Conservation (phyloP, 1,139 yeast genomes). For the Kazachstania sp. region DNA sequence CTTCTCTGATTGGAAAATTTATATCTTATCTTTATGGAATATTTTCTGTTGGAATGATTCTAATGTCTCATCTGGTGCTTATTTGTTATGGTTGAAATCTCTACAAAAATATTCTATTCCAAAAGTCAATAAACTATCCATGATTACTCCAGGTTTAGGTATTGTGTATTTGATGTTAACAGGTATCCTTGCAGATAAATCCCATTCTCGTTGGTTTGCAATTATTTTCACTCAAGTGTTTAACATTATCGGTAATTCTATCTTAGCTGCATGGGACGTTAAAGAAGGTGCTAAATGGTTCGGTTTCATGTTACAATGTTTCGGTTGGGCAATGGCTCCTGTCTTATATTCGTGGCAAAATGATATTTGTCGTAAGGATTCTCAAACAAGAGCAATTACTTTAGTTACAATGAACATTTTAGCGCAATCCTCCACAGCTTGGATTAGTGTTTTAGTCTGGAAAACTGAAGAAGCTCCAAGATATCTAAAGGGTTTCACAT, state of each 20-base stretch:
- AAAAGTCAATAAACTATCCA: conserved; percentile 36
- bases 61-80: conserved; percentile 44
- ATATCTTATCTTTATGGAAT: conserved; percentile 44
- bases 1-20: conserved; percentile 49
- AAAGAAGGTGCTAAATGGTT: conserved; percentile 40
- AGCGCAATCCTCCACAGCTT: conserved; percentile 36
- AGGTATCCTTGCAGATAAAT: conserved; percentile 44
- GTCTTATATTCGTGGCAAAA: conserved; percentile 35
- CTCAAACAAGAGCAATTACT: conserved; percentile 35
- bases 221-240: conserved; percentile 44
- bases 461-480: conserved; percentile 46
- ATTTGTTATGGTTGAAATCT: conserved; percentile 46
- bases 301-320: conserved; percentile 39
- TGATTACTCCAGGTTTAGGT: conserved; percentile 47
- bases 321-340: conserved; percentile 40
- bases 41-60: conserved; percentile 57
- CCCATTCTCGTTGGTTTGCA: conserved; percentile 50
- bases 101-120: conserved; percentile 35
- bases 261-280: conserved; percentile 42
- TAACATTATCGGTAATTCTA: conserved; percentile 38
- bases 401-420: conserved; percentile 35
- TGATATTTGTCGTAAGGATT: conserved; percentile 36
- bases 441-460: conserved; percentile 42
- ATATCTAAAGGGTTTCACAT: conserved; percentile 43
- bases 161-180: conserved; percentile 39